phyloP scores from a whole-genome alignment of 1,284 basidiomycete species.

The Pisolithus thermaeus region DNA sequence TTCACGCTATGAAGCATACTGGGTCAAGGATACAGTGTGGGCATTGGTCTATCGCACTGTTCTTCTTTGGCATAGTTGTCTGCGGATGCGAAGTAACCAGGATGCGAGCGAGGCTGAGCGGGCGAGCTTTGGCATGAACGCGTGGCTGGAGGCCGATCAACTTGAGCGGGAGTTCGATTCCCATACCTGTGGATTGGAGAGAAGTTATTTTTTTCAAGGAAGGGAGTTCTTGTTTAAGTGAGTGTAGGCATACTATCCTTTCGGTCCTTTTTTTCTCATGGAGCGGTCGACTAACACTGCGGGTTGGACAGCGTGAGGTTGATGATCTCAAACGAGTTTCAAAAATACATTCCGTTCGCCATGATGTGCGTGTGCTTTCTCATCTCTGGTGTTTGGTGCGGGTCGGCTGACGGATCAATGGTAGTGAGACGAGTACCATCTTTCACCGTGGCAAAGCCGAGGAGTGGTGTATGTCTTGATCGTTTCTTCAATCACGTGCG shows the following conservation, averaged over 20 bases:
- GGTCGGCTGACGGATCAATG: conserved; percentile 4
- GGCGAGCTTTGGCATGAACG: conserved; percentile 55
- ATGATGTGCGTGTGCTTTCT: conserved; percentile 41
- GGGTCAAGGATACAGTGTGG: conserved; percentile 64
- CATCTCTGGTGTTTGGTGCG: not conserved
- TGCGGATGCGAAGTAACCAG: conserved; percentile 47
- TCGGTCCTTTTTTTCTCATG: not conserved
- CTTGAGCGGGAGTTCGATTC: conserved; percentile 57
- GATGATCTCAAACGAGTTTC: conserved; percentile 66
- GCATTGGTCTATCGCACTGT: conserved; percentile 63
- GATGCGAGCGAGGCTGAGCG: conserved; percentile 42
- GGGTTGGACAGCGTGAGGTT: conserved; percentile 50
- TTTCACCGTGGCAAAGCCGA: conserved; percentile 61
- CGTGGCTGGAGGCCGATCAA: conserved; percentile 67
- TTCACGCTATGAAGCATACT: conserved; percentile 30
- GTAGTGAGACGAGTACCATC: conserved; percentile 46
- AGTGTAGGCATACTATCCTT: conserved; percentile 31
- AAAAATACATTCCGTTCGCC: conserved; percentile 55
- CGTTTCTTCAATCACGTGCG: not conserved
- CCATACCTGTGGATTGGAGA: conserved; percentile 63
- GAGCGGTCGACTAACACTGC: not conserved
- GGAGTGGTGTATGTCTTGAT: conserved; percentile 60
- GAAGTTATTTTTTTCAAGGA: conserved; percentile 61
- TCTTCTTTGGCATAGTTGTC: conserved; percentile 67
- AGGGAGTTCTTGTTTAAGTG: conserved; percentile 74